Base-by-base conservation (phyloP, 2,329 filamentous ascomycete genomes). In the Beauveria brongniartii region DNA sequence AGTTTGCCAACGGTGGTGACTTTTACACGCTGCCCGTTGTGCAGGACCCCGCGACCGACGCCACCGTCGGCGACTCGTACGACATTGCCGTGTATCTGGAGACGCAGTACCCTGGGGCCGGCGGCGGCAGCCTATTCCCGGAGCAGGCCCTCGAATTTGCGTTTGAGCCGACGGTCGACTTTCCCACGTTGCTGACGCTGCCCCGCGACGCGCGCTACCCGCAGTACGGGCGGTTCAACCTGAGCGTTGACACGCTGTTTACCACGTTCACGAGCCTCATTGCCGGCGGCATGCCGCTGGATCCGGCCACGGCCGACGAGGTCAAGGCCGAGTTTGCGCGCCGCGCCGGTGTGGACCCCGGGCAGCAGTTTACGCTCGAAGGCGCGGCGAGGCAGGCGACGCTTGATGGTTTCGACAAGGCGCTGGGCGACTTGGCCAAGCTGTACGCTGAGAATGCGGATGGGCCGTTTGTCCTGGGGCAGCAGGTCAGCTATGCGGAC, bases 41-140 rank as follows among this genome's bases (percentile, higher is more conserved):
- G 24, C 65, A 73, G 1, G 81, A 87, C 55, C 68, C 73, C 0
- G 60, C 66, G 20, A 79, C 77, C 0, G 67, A 66, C 5, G 62
- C 70, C 0, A 55, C 74, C 0, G 60, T 87, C 3, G 85, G 85
- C 5, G 86, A 89, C 71, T 83, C 84, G 2, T 86, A 87, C 67
- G 85, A 88, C 57, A 88, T 88, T 63, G 86, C 85, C 7, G 70
- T 79, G 28, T 82, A 86, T 65, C 75, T 88, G 2, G 78, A 87
- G 26, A 71, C 76, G 1, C 75, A 69, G 0, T 85, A 82, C 59
- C 81, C 82, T 0, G 61, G 70, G 34, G 69, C 76, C 0, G 78
- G 78, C 1, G 72, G 67, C 1, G 75, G 77, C 0, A 69, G 76
- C 51, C 73, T 87, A 2, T 82, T 87, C 65, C 79, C 79, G 0